Conservation (phyloP, 2,329 filamentous ascomycete species). For the Alternaria hordeiaustralica region DNA sequence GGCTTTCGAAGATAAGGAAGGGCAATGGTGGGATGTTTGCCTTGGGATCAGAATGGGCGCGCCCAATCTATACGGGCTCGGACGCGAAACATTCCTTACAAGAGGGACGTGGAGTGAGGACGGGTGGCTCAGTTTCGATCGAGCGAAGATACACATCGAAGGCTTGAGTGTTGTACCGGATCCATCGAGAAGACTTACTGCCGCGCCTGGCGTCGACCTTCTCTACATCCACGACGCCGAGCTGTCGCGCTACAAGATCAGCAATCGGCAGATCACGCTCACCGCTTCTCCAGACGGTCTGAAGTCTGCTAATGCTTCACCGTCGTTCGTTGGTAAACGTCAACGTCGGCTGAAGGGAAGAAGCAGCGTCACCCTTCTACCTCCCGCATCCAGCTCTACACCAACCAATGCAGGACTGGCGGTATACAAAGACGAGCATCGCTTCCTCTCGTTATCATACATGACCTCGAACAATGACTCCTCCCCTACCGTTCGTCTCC, state of each 20-base stretch:
- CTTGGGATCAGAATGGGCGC: constrained; percentile 9
- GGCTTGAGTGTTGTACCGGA: background rate
- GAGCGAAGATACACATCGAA: background rate
- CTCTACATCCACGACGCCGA: constrained; percentile 13
- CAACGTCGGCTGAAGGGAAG: constrained; percentile 14
- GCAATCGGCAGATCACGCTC: background rate
- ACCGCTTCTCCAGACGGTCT: constrained; percentile 9
- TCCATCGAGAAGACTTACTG: background rate
- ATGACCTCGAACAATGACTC: background rate
- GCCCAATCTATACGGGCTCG: constrained; percentile 10
- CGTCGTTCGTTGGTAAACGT: constrained; percentile 19
- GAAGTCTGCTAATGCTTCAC: constrained; percentile 9
- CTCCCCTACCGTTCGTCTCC: background rate
- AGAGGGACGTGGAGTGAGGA: constrained; percentile 10
- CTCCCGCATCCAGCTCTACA: background rate
- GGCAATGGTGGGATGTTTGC: constrained; percentile 23
- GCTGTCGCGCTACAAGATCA: constrained; percentile 5
- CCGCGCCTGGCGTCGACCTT: background rate
- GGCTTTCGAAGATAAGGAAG: constrained; percentile 16
- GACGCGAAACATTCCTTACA: constrained; percentile 20
- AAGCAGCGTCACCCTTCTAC: constrained; percentile 8
- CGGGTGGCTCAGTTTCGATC: constrained; percentile 19
- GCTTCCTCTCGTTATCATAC: constrained; percentile 17
- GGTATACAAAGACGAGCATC: constrained; percentile 27
- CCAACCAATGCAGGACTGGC: constrained; percentile 5